A percentile compares a stretch with the other conserved stretches of the same genome.
phyloP scores from a whole-genome alignment of 768 basidiomycete species.

The Mycena sanguinolenta region DNA sequence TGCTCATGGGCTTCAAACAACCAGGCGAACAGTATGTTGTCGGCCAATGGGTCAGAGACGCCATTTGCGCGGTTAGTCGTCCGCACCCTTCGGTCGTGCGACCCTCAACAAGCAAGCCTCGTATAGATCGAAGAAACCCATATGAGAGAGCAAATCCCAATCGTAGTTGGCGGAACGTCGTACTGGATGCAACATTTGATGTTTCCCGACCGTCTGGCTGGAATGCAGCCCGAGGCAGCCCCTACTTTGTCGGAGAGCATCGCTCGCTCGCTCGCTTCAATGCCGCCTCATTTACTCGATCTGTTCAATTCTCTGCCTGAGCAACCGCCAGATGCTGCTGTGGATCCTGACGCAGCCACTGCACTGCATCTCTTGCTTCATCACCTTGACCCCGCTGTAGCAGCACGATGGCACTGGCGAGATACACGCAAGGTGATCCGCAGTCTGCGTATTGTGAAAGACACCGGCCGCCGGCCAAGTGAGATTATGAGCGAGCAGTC shows the following conservation, averaged over 20 bases:
- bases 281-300: conserved; percentile 61
- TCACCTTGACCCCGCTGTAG: conserved; percentile 78
- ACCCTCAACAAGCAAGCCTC: conserved; percentile 18
- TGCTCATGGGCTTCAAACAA: conserved; percentile 88
- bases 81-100: not conserved
- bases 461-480: conserved; percentile 73
- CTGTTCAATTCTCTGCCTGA: conserved; percentile 73
- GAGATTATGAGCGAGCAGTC: conserved; percentile 79
- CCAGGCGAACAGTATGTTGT: conserved; percentile 92
- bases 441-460: conserved; percentile 82
- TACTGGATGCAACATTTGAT: conserved; percentile 98
- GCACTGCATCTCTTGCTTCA: conserved; percentile 76
- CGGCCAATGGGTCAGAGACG: conserved; percentile 90
- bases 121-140: conserved; percentile 83
- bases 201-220: conserved; percentile 81
- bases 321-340: conserved; percentile 67
- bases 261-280: conserved; percentile 53
- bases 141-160: conserved; percentile 73
- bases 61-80: conserved; percentile 75
- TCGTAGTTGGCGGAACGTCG: conserved; percentile 94
- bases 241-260: conserved; percentile 53
- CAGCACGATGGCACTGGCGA: conserved; percentile 94
- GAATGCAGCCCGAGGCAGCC: conserved; percentile 37
- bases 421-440: conserved; percentile 93
- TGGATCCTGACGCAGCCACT: conserved; percentile 69